These are phyloP conservation scores for Coemansia sp. DNA, from an alignment of 192 early-diverging fungal species.

Conservation along the genomic window DNA sequence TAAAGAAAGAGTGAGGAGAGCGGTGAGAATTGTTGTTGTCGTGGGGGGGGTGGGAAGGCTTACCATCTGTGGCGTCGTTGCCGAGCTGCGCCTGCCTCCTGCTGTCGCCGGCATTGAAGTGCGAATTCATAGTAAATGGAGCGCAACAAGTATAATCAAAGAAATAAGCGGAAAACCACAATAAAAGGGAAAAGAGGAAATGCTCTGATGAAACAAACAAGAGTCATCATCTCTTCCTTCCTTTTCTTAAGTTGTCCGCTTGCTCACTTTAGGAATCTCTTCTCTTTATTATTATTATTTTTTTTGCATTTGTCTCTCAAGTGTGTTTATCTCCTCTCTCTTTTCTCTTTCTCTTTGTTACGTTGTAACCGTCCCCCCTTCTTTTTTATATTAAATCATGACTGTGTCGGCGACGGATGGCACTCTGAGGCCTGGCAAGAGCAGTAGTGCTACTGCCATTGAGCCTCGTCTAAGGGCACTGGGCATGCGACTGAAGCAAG, in stretches of 20 bases:
- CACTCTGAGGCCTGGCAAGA: background rate
- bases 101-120: background rate
- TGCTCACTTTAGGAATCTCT: background rate
- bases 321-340: no score
- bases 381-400: no score
- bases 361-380: no score
- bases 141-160: background rate
- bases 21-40: no score
- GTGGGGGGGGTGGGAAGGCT: no score
- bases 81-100: background rate
- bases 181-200: background rate
- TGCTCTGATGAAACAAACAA: background rate
- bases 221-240: background rate
- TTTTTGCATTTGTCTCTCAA: no score
- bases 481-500: background rate
- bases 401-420: background rate
- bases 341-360: background rate
- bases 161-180: background rate
- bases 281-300: slow-evolving; percentile 6
- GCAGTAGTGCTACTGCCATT: background rate
- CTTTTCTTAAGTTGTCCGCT: background rate
- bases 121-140: slow-evolving; percentile 1
- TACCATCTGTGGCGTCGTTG: background rate
- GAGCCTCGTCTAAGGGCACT: background rate
- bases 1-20: background rate